These are phyloP conservation scores for Macaranga tanarius DNA, from an alignment of 441 rosid genomes.

Conservation along the genomic window DNA sequence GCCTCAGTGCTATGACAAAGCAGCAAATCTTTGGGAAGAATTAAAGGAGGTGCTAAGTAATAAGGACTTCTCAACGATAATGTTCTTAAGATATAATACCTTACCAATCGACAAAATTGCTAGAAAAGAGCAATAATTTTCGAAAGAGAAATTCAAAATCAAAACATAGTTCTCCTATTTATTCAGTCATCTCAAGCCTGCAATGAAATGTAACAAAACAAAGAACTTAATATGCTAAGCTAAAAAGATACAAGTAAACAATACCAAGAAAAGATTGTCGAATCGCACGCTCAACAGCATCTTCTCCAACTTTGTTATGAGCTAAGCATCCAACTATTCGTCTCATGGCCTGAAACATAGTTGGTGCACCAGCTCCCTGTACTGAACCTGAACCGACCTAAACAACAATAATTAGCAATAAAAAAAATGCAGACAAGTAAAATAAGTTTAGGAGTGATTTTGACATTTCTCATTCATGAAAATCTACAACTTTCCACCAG, in stretches of 20 bases:
- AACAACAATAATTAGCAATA: conserved; percentile 24
- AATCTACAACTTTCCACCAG: background rate
- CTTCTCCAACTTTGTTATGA: conserved; percentile 50
- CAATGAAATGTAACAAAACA: background rate
- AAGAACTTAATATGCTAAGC: conserved; percentile 7
- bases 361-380: conserved; percentile 96
- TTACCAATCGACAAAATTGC: background rate
- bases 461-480: background rate
- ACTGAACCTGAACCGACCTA: conserved; percentile 90
- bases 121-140: background rate
- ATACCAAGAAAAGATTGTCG: conserved; percentile 86
- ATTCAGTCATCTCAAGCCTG: background rate
- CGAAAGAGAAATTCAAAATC: background rate
- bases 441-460: background rate
- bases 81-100: background rate
- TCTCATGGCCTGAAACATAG: conserved; percentile 93
- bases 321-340: conserved; percentile 70
- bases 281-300: conserved; percentile 70
- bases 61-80: background rate
- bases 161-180: background rate
- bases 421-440: background rate
- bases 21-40: conserved; percentile 3
- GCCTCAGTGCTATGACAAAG: background rate
- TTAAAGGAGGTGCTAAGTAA: background rate
- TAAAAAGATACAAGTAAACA: conserved; percentile 13